Conservation (phyloP, 1,284 basidiomycete genomes). For the Microbotryum violaceum region DNA sequence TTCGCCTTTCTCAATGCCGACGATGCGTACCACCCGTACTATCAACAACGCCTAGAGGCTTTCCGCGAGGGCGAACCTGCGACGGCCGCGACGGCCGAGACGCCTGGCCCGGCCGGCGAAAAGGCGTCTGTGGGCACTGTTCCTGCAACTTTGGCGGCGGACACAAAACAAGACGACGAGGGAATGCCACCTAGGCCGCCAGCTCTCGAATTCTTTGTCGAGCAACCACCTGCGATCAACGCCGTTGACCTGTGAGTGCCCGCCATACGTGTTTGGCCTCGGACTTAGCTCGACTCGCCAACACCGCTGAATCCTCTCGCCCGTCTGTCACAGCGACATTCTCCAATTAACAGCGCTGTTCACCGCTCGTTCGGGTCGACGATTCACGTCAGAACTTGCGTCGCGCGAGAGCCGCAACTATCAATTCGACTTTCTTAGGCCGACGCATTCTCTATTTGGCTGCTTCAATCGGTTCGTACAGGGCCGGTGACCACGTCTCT, state of each 20-base stretch:
- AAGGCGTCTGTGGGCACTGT: background rate
- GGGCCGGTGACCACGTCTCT: background rate
- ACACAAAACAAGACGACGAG: slow-evolving; percentile 43
- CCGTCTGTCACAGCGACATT: slow-evolving; percentile 37
- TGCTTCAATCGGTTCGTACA: slow-evolving; percentile 70
- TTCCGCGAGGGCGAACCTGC: slow-evolving; percentile 58
- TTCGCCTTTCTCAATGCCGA: slow-evolving; percentile 87
- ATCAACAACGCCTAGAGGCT: slow-evolving; percentile 75
- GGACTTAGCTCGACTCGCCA: slow-evolving; percentile 8
- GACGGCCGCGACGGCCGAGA: slow-evolving; percentile 17
- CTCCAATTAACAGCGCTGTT: slow-evolving; percentile 78
- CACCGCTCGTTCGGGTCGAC: slow-evolving; percentile 81
- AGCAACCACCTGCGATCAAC: slow-evolving; percentile 73
- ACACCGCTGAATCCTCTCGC: slow-evolving; percentile 16
- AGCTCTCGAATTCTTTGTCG: slow-evolving; percentile 68
- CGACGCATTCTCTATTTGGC: slow-evolving; percentile 88
- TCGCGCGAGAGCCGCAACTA: slow-evolving; percentile 88
- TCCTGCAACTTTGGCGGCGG: slow-evolving; percentile 1
- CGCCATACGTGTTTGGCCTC: background rate
- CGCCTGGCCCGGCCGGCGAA: slow-evolving; percentile 36
- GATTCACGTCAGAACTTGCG: slow-evolving; percentile 77
- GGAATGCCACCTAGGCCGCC: slow-evolving; percentile 58
- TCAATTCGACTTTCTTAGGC: slow-evolving; percentile 95
- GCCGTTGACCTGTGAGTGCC: slow-evolving; percentile 74
- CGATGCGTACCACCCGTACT: slow-evolving; percentile 96